Conservation (phyloP, 805 yeast genomes). For the Wickerhamiella slavikovae region DNA sequence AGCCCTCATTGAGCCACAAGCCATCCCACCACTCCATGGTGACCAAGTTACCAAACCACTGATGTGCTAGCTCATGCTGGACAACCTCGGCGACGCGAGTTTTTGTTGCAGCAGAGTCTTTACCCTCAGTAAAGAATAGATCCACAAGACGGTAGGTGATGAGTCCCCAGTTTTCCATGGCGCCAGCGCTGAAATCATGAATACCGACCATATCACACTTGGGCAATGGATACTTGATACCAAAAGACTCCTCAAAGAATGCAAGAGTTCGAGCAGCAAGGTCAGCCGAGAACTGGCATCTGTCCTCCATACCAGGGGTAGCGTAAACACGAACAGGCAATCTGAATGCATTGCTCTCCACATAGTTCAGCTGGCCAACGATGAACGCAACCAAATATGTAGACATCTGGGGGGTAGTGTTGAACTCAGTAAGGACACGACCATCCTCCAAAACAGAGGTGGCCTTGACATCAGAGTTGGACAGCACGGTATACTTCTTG, state of each 20-base stretch:
- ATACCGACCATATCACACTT: slow-evolving; percentile 64
- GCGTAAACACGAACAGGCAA: slow-evolving; percentile 53
- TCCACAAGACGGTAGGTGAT: slow-evolving; percentile 47
- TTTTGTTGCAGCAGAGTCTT: slow-evolving; percentile 36
- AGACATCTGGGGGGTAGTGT: slow-evolving; percentile 52
- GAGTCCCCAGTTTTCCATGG: slow-evolving; percentile 85
- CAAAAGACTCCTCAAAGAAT: slow-evolving; percentile 47
- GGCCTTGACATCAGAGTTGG: slow-evolving; percentile 41
- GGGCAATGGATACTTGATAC: slow-evolving; percentile 58
- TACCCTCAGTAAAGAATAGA: slow-evolving; percentile 45
- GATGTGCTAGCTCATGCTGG: slow-evolving; percentile 75
- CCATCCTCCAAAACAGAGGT: slow-evolving; percentile 21
- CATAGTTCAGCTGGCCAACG: slow-evolving; percentile 45
- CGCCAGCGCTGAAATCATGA: slow-evolving; percentile 64
- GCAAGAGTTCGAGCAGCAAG: slow-evolving; percentile 41
- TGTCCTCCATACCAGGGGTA: slow-evolving; percentile 41
- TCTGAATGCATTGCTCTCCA: slow-evolving; percentile 32
- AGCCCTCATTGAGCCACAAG: slow-evolving; percentile 76
- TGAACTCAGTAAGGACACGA: slow-evolving; percentile 29
- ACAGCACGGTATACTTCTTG: slow-evolving; percentile 32
- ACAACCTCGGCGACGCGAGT: slow-evolving; percentile 66
- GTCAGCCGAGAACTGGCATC: slow-evolving; percentile 43
- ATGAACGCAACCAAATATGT: slow-evolving; percentile 56
- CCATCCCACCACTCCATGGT: slow-evolving; percentile 94
- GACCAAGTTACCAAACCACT: slow-evolving; percentile 79